phyloP scores from a whole-genome alignment of 371 early-diverging fungal species.

The Rhizomucor miehei region DNA sequence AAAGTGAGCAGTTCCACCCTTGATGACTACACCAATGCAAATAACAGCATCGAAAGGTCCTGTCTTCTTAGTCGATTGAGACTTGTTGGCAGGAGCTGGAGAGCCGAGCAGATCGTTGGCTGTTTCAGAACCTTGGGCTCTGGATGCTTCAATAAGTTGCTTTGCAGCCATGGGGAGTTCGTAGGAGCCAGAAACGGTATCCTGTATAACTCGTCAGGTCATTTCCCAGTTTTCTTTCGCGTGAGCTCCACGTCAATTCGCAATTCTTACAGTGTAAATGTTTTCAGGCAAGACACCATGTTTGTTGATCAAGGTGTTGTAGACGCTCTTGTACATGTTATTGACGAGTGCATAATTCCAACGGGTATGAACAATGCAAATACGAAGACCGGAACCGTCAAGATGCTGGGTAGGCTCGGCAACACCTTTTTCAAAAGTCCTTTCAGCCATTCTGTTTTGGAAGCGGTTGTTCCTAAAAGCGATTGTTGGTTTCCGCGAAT shows the following conservation, averaged over 20 bases:
- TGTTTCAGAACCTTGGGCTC: constrained; percentile 53
- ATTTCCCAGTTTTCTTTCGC: no score
- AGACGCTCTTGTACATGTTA: constrained; percentile 74
- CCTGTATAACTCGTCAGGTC: constrained; percentile 19
- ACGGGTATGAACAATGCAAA: constrained; percentile 89
- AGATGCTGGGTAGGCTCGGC: constrained; percentile 50
- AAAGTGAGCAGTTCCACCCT: constrained; percentile 97
- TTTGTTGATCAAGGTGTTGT: constrained; percentile 57
- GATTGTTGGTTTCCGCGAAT: no score
- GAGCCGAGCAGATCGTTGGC: constrained; percentile 57
- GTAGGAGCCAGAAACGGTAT: constrained; percentile 88
- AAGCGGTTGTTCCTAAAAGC: no score
- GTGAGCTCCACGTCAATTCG: no score
- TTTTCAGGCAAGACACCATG: constrained; percentile 70
- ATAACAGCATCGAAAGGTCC: constrained; percentile 87
- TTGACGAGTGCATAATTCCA: constrained; percentile 90
- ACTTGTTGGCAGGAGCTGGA: constrained; percentile 21
- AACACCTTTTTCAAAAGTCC: constrained; percentile 71
- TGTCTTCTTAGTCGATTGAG: constrained; percentile 31
- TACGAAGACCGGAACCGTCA: constrained; percentile 70
- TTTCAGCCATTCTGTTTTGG: background rate
- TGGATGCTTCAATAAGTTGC: constrained; percentile 66
- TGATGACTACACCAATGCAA: constrained; percentile 94
- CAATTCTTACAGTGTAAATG: constrained; percentile 66
- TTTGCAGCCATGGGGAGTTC: constrained; percentile 93